phyloP scores from a whole-genome alignment of 257 asterid genomes.

The Plectranthus barbatus region DNA sequence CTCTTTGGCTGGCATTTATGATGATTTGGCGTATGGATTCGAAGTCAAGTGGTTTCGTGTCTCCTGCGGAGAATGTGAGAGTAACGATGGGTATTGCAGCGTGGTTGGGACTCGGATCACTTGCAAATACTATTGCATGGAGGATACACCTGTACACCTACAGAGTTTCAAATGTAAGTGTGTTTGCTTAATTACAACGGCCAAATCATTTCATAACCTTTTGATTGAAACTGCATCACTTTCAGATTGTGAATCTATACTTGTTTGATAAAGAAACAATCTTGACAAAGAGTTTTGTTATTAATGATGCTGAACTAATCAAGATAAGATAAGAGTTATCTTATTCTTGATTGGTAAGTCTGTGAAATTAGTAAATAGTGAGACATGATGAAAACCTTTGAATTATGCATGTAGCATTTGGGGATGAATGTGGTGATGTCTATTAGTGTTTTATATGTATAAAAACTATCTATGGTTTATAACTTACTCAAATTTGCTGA shows the following conservation, averaged over 20 bases:
- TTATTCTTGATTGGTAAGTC: background rate
- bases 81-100: constrained; percentile 28
- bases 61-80: constrained; percentile 41
- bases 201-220: too few species aligned
- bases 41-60: constrained; percentile 33
- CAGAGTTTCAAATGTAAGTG: constrained; percentile 30
- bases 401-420: background rate
- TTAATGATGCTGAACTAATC: background rate
- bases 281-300: background rate
- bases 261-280: background rate
- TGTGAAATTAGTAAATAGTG: too few species aligned
- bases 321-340: background rate
- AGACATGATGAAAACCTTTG: background rate
- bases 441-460: background rate
- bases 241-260: background rate
- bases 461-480: background rate
- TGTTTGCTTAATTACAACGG: too few species aligned
- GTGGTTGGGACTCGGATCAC: constrained; percentile 25
- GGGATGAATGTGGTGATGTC: background rate
- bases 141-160: constrained; percentile 23
- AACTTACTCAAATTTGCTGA: constrained; percentile 7
- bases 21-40: constrained; percentile 30
- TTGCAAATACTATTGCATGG: constrained; percentile 32
- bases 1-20: constrained; percentile 31
- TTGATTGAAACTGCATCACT: background rate